Percentiles rank a stretch among this genome's conserved stretches.
Conservation (phyloP, 1,139 yeast genomes). For the Candida tropicalis region DNA sequence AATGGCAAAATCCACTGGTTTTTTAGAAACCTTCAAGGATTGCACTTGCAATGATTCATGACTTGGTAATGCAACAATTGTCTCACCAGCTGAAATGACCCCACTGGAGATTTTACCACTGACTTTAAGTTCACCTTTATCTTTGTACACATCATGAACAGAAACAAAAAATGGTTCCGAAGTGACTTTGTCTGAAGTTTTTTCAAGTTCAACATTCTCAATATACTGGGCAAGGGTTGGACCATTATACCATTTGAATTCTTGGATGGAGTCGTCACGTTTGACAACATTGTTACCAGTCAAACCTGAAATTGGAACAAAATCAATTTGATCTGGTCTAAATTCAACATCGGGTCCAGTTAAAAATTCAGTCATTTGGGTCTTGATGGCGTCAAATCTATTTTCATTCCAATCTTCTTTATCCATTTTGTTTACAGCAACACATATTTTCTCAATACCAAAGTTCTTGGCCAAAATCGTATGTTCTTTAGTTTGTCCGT, state of each 20-base stretch:
- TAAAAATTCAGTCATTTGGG: slow-evolving; percentile 62
- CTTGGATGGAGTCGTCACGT: slow-evolving; percentile 29
- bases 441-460: slow-evolving; percentile 75
- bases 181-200: slow-evolving; percentile 23
- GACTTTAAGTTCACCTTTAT: slow-evolving; percentile 47
- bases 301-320: slow-evolving; percentile 86
- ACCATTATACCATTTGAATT: slow-evolving; percentile 64
- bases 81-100: slow-evolving; percentile 73
- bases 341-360: slow-evolving; percentile 62
- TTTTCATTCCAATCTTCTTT: slow-evolving; percentile 66
- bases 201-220: slow-evolving; percentile 34
- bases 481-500: slow-evolving; percentile 96
- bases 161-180: slow-evolving; percentile 50
- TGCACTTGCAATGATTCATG: slow-evolving; percentile 38
- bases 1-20: slow-evolving; percentile 48
- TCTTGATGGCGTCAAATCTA: slow-evolving; percentile 64
- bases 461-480: slow-evolving; percentile 78
- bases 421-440: slow-evolving; percentile 91
- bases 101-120: slow-evolving; percentile 81
- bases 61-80: slow-evolving; percentile 61
- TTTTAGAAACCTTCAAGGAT: slow-evolving; percentile 29
- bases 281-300: slow-evolving; percentile 79
- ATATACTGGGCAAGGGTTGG: slow-evolving; percentile 64
- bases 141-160: slow-evolving; percentile 46
- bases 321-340: slow-evolving; percentile 48